Conservation (phyloP, 371 early-diverging fungal genomes). For the Mucor mucedo region DNA sequence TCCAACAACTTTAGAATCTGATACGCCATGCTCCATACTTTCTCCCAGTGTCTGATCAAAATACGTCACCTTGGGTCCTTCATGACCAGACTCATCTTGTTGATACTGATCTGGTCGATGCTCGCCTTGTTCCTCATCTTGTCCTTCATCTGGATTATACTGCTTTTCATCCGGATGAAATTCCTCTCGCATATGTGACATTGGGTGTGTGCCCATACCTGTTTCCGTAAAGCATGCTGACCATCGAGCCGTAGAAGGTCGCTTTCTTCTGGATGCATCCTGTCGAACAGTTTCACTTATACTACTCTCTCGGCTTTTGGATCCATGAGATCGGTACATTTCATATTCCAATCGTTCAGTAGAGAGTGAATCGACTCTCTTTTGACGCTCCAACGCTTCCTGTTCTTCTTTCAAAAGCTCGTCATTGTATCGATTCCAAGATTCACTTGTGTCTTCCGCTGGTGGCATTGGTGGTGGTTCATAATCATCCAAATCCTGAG, state of each 20-base stretch:
- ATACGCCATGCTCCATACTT: too few species aligned
- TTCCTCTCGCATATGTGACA: not conserved
- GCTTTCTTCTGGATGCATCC: slow-evolving; percentile 1
- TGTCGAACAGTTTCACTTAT: slow-evolving; percentile 2
- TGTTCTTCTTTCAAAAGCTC: slow-evolving; percentile 7
- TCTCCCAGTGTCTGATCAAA: too few species aligned
- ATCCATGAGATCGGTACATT: slow-evolving; percentile 7
- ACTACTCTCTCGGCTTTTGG: not conserved
- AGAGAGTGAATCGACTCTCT: slow-evolving; percentile 10
- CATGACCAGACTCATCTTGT: too few species aligned
- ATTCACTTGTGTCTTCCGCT: slow-evolving; percentile 1
- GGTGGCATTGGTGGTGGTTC: slow-evolving; percentile 28
- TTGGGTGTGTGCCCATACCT: not conserved
- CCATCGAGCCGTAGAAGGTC: slow-evolving; percentile 20
- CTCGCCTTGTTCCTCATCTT: not conserved
- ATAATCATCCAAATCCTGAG: slow-evolving; percentile 11
- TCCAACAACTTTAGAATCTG: too few species aligned
- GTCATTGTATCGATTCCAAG: slow-evolving; percentile 20
- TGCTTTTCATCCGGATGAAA: too few species aligned
- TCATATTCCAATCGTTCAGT: slow-evolving; percentile 35
- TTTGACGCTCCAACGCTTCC: slow-evolving; percentile 16
- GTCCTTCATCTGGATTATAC: too few species aligned
- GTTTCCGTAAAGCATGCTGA: slow-evolving; percentile 5
- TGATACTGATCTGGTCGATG: not conserved
- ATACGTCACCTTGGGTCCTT: too few species aligned